A percentile compares a stretch with the other conserved stretches of the same genome.
Conservation (phyloP, 345 rosid species). For the Brassica rapa region DNA sequence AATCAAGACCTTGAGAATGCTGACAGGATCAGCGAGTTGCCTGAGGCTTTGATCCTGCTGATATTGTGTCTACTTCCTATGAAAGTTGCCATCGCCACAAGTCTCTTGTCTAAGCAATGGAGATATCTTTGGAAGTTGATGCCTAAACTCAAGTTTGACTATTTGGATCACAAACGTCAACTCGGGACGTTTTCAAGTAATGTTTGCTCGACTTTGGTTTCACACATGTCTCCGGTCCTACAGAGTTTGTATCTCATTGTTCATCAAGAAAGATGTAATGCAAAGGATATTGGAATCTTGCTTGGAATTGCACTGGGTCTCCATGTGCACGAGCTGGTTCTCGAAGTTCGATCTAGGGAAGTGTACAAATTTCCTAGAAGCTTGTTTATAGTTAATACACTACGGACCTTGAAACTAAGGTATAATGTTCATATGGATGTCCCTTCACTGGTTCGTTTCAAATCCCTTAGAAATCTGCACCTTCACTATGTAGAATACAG, state of each 20-base stretch:
- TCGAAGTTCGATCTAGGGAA: background rate
- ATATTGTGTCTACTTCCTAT: constrained; percentile 3
- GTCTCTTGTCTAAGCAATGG: constrained; percentile 23
- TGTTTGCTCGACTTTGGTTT: background rate
- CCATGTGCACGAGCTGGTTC: background rate
- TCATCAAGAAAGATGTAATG: background rate
- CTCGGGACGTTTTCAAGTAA: background rate
- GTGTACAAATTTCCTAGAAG: background rate
- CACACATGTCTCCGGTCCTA: background rate
- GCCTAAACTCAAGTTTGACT: background rate
- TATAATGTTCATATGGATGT: background rate
- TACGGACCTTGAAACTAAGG: background rate
- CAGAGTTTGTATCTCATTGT: background rate
- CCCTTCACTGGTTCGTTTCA: background rate
- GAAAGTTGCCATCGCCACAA: background rate
- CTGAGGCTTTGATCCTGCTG: background rate
- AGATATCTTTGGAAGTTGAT: background rate
- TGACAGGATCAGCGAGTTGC: background rate
- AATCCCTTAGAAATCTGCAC: constrained; percentile 1
- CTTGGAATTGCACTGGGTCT: background rate
- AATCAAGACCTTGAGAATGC: background rate
- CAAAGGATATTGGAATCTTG: background rate
- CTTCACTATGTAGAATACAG: background rate
- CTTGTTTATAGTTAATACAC: background rate
- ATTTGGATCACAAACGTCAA: background rate